These are phyloP conservation scores for Magnolia changhungtana DNA, from an alignment of 164 flowering plant species.

Conservation along the genomic window DNA sequence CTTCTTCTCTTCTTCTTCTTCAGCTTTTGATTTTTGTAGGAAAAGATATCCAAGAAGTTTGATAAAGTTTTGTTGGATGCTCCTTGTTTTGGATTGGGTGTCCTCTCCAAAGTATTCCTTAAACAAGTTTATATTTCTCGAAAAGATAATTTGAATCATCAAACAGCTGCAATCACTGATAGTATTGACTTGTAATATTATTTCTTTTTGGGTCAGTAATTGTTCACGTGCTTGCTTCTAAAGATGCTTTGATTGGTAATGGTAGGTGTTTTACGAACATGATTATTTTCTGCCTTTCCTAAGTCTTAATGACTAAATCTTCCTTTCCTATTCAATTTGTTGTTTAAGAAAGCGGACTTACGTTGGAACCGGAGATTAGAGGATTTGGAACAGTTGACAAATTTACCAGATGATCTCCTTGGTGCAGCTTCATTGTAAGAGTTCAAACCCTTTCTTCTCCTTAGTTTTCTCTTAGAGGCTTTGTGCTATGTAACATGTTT, in stretches of 20 bases:
- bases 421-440: constrained; percentile 77
- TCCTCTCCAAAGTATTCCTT: constrained; percentile 74
- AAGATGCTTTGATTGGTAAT: background rate
- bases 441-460: background rate
- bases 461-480: background rate
- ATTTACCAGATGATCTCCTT: constrained; percentile 81
- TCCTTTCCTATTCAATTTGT: background rate
- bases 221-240: background rate
- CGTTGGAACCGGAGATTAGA: constrained; percentile 86
- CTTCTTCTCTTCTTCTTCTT: too few relatives aligned
- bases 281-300: background rate
- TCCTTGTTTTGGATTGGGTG: constrained; percentile 95
- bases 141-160: background rate
- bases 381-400: constrained; percentile 70
- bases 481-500: background rate
- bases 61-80: constrained; percentile 90
- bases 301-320: background rate
- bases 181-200: background rate
- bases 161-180: background rate
- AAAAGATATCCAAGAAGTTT: constrained; percentile 31
- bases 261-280: background rate
- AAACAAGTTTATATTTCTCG: background rate
- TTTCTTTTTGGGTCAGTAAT: background rate
- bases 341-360: constrained; percentile 75
- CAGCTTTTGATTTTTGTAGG: constrained; percentile 33